Evolutionary conservation across 2,329 filamentous ascomycete genomes (phyloP).

Genomic region (Talaromyces marneffei): DNA sequence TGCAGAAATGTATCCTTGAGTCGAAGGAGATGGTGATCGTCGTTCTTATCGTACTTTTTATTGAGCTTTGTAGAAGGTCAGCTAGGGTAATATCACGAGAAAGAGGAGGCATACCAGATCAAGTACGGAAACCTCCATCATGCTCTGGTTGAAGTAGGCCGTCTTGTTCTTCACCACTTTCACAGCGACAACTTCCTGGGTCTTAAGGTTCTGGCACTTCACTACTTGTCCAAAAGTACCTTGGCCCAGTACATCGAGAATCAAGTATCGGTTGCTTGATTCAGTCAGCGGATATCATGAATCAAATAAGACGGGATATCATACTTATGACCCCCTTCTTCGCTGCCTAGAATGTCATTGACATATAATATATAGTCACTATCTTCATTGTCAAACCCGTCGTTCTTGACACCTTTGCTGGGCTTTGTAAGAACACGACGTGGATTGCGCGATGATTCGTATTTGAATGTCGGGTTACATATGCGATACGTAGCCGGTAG

Average conservation of each 20-base stretch:
- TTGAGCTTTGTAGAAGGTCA: conserved; percentile 61
- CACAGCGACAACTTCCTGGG: conserved; percentile 95
- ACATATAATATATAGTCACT: conserved; percentile 99
- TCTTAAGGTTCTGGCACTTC: conserved; percentile 97
- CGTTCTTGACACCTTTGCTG: conserved; percentile 97
- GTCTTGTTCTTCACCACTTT: conserved; percentile 99
- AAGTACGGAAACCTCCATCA: conserved; percentile 99
- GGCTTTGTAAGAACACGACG: conserved; percentile 94
- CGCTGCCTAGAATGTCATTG: conserved; percentile 95
- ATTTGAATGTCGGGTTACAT: conserved; percentile 97
- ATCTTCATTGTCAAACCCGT: conserved; percentile 97
- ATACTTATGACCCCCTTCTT: conserved; percentile 96
- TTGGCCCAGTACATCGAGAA: conserved; percentile 92
- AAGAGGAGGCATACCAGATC: conserved; percentile 63
- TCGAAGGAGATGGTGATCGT: conserved; percentile 90
- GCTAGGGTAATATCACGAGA: not conserved
- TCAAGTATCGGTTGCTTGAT: conserved; percentile 80
- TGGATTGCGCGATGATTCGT: conserved; percentile 94
- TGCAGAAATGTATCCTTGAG: conserved; percentile 98
- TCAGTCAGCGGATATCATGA: conserved; percentile 14
- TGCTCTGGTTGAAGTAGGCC: conserved; percentile 99
- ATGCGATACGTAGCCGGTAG: conserved; percentile 94
- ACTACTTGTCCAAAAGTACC: conserved; percentile 98
- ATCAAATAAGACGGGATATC: not conserved
- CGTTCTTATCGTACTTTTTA: conserved; percentile 97